phyloP scores from a whole-genome alignment of 2,329 filamentous ascomycete species.

The Penicillium sp. region DNA sequence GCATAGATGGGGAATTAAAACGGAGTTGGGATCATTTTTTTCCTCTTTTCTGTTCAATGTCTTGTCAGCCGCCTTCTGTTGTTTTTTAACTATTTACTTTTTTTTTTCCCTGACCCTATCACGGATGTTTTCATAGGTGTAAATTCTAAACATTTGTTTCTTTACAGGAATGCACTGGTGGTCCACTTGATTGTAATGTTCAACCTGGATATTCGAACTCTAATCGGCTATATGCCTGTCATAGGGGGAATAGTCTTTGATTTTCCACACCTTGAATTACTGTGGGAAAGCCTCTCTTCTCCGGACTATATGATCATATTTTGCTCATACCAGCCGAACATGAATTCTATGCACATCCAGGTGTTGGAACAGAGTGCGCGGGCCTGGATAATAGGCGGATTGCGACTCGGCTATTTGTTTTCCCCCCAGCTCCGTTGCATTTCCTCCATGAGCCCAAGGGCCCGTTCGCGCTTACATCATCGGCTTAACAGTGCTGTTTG shows the following conservation, averaged over 20 bases:
- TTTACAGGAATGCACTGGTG: slow-evolving; percentile 25
- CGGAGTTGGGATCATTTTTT: slow-evolving; percentile 22
- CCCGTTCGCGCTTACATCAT: neutral
- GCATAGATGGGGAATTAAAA: slow-evolving; percentile 29
- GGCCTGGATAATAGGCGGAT: neutral
- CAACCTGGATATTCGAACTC: neutral
- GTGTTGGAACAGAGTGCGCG: neutral
- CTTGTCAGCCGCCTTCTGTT: slow-evolving; percentile 22
- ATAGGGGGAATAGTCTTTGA: neutral
- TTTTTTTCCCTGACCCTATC: slow-evolving; percentile 14
- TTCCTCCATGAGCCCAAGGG: neutral
- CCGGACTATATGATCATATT: neutral
- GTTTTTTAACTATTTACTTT: slow-evolving; percentile 12
- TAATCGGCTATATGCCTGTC: slow-evolving; percentile 13
- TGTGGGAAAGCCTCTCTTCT: neutral
- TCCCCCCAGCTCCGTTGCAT: slow-evolving; percentile 2
- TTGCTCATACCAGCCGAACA: neutral
- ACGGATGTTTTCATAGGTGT: slow-evolving; percentile 29
- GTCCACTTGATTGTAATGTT: slow-evolving; percentile 15
- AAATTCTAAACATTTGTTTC: slow-evolving; percentile 26
- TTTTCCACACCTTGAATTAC: neutral
- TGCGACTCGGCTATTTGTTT: slow-evolving; percentile 17
- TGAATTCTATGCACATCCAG: neutral
- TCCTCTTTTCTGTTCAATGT: slow-evolving; percentile 22
- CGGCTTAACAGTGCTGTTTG: neutral